These are phyloP conservation scores for Pseudogymnoascus sp. DNA, from an alignment of 2,329 filamentous ascomycete species.

Conservation along the genomic window DNA sequence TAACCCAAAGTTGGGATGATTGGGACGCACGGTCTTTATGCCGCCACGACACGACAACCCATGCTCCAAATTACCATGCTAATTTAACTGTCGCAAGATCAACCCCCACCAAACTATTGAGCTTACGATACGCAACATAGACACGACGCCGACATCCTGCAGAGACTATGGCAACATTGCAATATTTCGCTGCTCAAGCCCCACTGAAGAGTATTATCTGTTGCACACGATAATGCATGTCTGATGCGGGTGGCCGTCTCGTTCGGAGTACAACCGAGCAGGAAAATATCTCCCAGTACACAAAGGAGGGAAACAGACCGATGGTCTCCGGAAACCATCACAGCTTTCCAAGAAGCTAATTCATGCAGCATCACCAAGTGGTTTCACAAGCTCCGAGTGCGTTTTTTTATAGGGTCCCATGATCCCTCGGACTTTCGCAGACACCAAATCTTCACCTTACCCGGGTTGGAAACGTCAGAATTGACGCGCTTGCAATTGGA, in stretches of 20 bases:
- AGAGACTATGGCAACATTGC: background rate
- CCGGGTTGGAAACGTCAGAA: background rate
- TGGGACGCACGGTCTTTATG: background rate
- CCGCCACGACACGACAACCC: background rate
- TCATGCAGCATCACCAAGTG: background rate
- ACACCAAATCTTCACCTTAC: background rate
- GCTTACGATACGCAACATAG: background rate
- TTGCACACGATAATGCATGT: background rate
- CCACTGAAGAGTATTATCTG: background rate
- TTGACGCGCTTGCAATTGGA: background rate
- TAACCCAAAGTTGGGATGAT: background rate
- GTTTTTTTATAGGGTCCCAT: background rate
- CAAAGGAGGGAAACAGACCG: background rate
- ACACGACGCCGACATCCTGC: background rate
- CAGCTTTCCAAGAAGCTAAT: background rate
- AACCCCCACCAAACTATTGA: background rate
- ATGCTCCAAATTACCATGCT: background rate
- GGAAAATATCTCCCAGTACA: background rate
- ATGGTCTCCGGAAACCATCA: background rate
- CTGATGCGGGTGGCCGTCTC: background rate
- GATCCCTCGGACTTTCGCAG: background rate
- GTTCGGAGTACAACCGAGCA: background rate
- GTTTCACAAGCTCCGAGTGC: background rate
- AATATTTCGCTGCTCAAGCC: background rate
- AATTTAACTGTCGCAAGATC: slow-evolving; percentile 1